Conservation (phyloP, 208 protist species). For the Wallacemonas rigidus region DNA sequence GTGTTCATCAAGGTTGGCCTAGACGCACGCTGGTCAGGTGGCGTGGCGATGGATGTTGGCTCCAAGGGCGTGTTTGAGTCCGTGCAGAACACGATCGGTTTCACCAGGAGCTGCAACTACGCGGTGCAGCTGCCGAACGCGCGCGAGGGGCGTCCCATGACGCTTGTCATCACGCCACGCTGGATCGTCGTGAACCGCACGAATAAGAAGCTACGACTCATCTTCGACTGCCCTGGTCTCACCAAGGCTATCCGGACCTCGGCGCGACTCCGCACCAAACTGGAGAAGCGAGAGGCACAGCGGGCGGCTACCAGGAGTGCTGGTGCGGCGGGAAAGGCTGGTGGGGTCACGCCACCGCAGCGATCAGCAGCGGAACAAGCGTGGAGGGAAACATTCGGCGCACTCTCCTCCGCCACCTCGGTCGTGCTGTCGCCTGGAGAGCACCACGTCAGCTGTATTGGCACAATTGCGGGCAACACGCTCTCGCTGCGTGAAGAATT, state of each 20-base stretch:
- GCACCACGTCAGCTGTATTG: conserved; percentile 80
- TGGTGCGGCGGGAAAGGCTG: too few species aligned
- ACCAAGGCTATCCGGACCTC: conserved; percentile 27
- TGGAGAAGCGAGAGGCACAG: conserved; percentile 18
- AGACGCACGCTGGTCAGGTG: conserved; percentile 67
- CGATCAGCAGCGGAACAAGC: conserved; percentile 1
- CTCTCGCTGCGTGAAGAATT: conserved; percentile 64
- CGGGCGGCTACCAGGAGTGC: conserved; percentile 10
- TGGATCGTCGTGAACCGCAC: conserved; percentile 83
- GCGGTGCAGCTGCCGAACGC: conserved; percentile 69
- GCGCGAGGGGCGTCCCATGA: conserved; percentile 62
- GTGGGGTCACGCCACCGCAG: too few species aligned
- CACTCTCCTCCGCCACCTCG: conserved; percentile 36
- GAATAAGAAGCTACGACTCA: conserved; percentile 54
- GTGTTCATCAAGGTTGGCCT: conserved; percentile 66
- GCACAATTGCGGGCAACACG: conserved; percentile 55
- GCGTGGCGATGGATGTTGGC: conserved; percentile 59
- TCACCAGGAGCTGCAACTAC: conserved; percentile 83
- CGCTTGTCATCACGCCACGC: conserved; percentile 69
- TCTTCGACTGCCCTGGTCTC: conserved; percentile 53
- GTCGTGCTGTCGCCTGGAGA: conserved; percentile 70
- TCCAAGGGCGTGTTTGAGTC: conserved; percentile 69
- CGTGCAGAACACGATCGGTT: conserved; percentile 27
- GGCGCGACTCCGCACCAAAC: conserved; percentile 9
- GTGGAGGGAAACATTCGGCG: conserved; percentile 28